Conservation (phyloP, 345 rosid genomes). For the Eucalyptus shirleyi region DNA sequence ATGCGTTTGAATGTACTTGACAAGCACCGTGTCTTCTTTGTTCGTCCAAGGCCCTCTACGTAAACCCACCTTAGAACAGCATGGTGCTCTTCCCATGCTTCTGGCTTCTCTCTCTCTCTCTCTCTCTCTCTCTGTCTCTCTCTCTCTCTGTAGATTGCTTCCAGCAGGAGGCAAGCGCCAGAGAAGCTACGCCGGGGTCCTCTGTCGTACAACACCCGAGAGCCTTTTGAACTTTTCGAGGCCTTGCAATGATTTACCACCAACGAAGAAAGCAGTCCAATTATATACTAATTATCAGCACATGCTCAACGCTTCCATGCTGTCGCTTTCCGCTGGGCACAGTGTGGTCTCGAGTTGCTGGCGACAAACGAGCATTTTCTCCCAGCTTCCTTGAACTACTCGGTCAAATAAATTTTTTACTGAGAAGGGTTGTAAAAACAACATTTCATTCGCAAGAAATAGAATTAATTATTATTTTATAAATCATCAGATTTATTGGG, state of each 20-base stretch:
- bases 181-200: background rate
- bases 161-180: background rate
- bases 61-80: constrained; percentile 31
- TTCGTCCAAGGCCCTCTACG: constrained; percentile 32
- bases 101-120: background rate
- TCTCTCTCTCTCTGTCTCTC: background rate
- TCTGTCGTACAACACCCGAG: background rate
- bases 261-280: background rate
- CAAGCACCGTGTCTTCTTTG: constrained; percentile 22
- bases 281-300: background rate
- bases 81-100: constrained; percentile 29
- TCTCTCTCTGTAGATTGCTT: background rate
- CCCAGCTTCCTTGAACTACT: background rate
- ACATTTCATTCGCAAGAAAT: background rate
- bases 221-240: background rate
- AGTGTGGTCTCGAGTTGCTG: background rate
- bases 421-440: background rate
- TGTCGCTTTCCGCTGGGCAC: background rate
- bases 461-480: background rate
- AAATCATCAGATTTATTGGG: background rate
- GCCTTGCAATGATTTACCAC: background rate
- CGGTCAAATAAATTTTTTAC: background rate
- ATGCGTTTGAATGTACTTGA: constrained; percentile 8
- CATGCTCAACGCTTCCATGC: background rate
- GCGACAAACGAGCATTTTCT: background rate